A percentile compares a stretch with the other conserved stretches of the same genome.
These are phyloP conservation scores for Brassica incana DNA, from an alignment of 345 rosid species.

Conservation along the genomic window DNA sequence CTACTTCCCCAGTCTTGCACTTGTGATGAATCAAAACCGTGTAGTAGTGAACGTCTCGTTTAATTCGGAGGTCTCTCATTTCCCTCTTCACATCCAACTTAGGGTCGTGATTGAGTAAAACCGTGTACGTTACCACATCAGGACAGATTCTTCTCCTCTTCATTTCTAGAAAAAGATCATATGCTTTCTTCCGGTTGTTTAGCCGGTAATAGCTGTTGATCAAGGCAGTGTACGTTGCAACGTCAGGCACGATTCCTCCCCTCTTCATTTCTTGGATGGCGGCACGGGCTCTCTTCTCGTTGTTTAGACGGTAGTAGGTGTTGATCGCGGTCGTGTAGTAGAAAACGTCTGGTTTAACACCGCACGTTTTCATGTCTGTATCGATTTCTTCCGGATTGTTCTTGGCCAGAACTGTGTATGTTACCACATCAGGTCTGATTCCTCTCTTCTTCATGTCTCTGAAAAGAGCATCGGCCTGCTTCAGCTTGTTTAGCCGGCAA, in stretches of 20 bases:
- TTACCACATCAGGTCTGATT: slow-evolving; percentile 57
- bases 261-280: slow-evolving; percentile 19
- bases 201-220: slow-evolving; percentile 16
- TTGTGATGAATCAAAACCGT: slow-evolving; percentile 58
- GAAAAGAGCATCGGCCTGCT: slow-evolving; percentile 48
- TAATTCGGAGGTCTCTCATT: slow-evolving; percentile 47
- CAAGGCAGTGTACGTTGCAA: slow-evolving; percentile 43
- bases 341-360: slow-evolving; percentile 25
- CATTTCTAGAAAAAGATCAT: slow-evolving; percentile 11
- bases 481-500: slow-evolving; percentile 45
- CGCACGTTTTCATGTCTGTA: slow-evolving; percentile 33
- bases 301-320: slow-evolving; percentile 11
- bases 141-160: slow-evolving; percentile 48
- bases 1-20: slow-evolving; percentile 53
- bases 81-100: slow-evolving; percentile 42
- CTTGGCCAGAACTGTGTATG: slow-evolving; percentile 57
- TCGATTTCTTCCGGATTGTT: slow-evolving; percentile 22
- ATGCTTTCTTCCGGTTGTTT: slow-evolving; percentile 11
- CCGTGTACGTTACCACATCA: slow-evolving; percentile 61
- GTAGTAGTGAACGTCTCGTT: slow-evolving; percentile 59
- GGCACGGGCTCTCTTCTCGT: slow-evolving; percentile 13
- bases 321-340: slow-evolving; percentile 25
- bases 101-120: slow-evolving; percentile 47
- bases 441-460: slow-evolving; percentile 56
- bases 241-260: slow-evolving; percentile 57